A percentile compares a stretch with the other conserved stretches of the same genome.
phyloP scores from a whole-genome alignment of 306 rosid species.

The Quercus glauca region DNA sequence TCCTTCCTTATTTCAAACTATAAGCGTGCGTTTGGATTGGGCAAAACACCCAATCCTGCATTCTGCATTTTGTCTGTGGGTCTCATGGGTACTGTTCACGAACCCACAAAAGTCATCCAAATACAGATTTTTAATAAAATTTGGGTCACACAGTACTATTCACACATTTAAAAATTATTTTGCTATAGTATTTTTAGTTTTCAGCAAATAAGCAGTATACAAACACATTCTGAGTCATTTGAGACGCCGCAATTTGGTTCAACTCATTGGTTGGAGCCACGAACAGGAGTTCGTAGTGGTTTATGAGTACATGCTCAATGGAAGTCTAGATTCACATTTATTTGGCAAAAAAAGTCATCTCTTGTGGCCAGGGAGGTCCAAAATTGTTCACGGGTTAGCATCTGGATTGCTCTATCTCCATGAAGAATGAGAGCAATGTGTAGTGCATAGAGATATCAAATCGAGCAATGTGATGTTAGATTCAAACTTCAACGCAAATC shows the following conservation, averaged over 20 bases:
- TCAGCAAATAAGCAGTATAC: too few relatives aligned
- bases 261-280: slow-evolving; percentile 49
- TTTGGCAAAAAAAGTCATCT: slow-evolving; percentile 3
- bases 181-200: too few relatives aligned
- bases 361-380: slow-evolving; percentile 27
- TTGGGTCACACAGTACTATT: too few relatives aligned
- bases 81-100: too few relatives aligned
- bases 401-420: slow-evolving; percentile 34
- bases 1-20: too few relatives aligned
- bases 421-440: slow-evolving; percentile 33
- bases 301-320: slow-evolving; percentile 39
- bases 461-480: slow-evolving; percentile 43
- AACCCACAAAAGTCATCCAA: too few relatives aligned
- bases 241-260: slow-evolving; percentile 39
- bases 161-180: too few relatives aligned
- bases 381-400: slow-evolving; percentile 21
- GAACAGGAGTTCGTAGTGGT: slow-evolving; percentile 15
- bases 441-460: slow-evolving; percentile 37
- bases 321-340: slow-evolving; percentile 30
- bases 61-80: too few relatives aligned
- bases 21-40: too few relatives aligned
- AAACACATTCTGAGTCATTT: too few relatives aligned
- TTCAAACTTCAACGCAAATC: slow-evolving; percentile 34
- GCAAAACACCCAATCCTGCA: too few relatives aligned
- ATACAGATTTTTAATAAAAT: too few relatives aligned